These are phyloP conservation scores for Fragaria ananassa DNA, from an alignment of 306 rosid genomes.

Conservation along the genomic window DNA sequence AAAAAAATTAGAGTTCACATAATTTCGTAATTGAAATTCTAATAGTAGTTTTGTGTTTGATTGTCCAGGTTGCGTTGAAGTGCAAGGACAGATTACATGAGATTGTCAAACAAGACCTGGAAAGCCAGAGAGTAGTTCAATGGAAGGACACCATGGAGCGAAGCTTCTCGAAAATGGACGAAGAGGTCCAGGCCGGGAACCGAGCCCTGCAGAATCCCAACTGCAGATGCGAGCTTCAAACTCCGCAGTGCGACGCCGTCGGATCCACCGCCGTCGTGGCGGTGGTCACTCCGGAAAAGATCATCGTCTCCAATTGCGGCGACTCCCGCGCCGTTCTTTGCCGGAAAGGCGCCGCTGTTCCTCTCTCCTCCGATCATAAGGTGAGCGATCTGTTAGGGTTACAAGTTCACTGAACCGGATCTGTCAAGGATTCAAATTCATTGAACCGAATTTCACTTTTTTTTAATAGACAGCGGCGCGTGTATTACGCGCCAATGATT, in stretches of 20 bases:
- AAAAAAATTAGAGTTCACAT: not conserved
- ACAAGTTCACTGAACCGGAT: not conserved
- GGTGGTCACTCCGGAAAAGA: conserved; percentile 46
- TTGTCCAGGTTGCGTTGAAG: conserved; percentile 38
- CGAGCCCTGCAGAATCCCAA: conserved; percentile 5
- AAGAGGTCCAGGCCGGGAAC: conserved; percentile 30
- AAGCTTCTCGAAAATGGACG: conserved; percentile 42
- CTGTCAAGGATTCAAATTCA: not conserved
- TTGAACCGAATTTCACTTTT: not conserved
- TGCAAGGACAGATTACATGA: conserved; percentile 47
- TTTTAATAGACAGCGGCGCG: not conserved
- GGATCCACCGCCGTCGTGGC: conserved; percentile 87
- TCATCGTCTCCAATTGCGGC: conserved; percentile 83
- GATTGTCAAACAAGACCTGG: conserved; percentile 40
- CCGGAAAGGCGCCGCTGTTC: conserved; percentile 57
- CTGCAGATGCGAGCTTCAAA: conserved; percentile 51
- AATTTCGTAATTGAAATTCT: too few relatives aligned
- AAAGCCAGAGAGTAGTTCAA: conserved; percentile 4
- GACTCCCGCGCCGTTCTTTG: conserved; percentile 92
- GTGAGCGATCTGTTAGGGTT: conserved; percentile 20
- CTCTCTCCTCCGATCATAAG: conserved; percentile 88
- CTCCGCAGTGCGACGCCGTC: conserved; percentile 81
- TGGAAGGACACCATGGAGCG: conserved; percentile 47
- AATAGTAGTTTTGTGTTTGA: too few relatives aligned
- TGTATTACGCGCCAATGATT: not conserved